These are phyloP conservation scores for Oryza australiensis DNA, from an alignment of 176 grass and related monocot species.

Conservation along the genomic window DNA sequence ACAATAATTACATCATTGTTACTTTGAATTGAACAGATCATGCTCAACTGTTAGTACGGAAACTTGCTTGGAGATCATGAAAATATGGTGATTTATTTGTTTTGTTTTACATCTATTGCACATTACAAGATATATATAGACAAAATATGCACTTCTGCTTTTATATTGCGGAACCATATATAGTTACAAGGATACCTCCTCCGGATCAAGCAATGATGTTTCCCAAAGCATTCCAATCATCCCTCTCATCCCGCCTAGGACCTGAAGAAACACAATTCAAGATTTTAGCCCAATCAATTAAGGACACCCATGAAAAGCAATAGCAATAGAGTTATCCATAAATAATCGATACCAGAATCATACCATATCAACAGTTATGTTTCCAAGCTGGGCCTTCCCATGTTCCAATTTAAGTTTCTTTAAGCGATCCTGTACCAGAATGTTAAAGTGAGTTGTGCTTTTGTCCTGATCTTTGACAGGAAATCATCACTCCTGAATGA, in stretches of 20 bases:
- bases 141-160: not conserved
- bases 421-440: conserved; percentile 57
- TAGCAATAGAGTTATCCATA: not conserved
- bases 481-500: not conserved
- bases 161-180: not conserved
- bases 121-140: not conserved
- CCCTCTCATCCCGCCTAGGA: conserved; percentile 90
- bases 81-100: not conserved
- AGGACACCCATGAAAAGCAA: not conserved
- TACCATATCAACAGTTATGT: conserved; percentile 78
- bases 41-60: not conserved
- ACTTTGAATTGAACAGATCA: not conserved
- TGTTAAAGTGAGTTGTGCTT: not conserved
- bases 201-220: conserved; percentile 76
- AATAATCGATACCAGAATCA: conserved; percentile 4
- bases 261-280: conserved; percentile 38
- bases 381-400: conserved; percentile 83
- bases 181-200: conserved; percentile 53
- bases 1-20: not conserved
- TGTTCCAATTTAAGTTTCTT: conserved; percentile 81
- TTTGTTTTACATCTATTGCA: not conserved
- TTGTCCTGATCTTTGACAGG: not conserved
- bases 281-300: not conserved
- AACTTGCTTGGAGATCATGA: not conserved
- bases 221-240: conserved; percentile 84